Percentiles rank a stretch among this genome's conserved stretches.
Conservation (phyloP, 2,329 filamentous ascomycete species). For the Thielaviopsis musarum region DNA sequence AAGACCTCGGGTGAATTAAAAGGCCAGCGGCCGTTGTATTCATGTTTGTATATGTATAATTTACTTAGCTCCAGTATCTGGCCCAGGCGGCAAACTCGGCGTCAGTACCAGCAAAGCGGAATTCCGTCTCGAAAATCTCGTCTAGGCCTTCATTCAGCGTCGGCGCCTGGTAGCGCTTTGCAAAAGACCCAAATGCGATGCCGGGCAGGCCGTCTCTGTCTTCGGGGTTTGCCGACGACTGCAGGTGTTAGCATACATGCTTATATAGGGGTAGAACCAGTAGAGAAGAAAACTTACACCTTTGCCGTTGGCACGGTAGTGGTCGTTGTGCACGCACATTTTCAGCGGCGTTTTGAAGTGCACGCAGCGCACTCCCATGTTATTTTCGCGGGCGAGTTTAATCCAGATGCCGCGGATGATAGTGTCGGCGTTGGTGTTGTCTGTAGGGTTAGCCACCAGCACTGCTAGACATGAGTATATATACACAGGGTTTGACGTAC, state of each 20-base stretch:
- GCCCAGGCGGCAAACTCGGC: constrained; percentile 57
- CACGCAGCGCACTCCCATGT: constrained; percentile 67
- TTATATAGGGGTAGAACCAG: background rate
- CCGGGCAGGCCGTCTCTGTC: constrained; percentile 54
- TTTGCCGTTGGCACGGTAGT: constrained; percentile 53
- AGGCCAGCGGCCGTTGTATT: too few species aligned
- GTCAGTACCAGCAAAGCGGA: constrained; percentile 54
- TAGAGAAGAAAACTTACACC: constrained; percentile 16
- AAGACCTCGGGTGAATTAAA: too few species aligned
- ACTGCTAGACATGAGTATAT: background rate
- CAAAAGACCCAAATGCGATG: constrained; percentile 65
- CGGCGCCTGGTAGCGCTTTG: constrained; percentile 56
- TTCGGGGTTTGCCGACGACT: constrained; percentile 50
- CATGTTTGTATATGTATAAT: too few species aligned
- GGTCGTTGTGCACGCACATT: constrained; percentile 73
- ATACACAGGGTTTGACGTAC: constrained; percentile 31
- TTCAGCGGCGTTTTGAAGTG: constrained; percentile 59
- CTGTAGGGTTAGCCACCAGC: constrained; percentile 26
- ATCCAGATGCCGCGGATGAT: constrained; percentile 69
- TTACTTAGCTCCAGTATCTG: constrained; percentile 52
- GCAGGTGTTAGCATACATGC: background rate
- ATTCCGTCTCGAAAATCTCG: constrained; percentile 60
- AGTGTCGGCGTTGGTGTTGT: constrained; percentile 86
- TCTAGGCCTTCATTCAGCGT: constrained; percentile 61
- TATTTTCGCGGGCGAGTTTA: constrained; percentile 49